Evolutionary conservation across 805 yeast genomes (phyloP).

Genomic region (Priceomyces fermenticarens): DNA sequence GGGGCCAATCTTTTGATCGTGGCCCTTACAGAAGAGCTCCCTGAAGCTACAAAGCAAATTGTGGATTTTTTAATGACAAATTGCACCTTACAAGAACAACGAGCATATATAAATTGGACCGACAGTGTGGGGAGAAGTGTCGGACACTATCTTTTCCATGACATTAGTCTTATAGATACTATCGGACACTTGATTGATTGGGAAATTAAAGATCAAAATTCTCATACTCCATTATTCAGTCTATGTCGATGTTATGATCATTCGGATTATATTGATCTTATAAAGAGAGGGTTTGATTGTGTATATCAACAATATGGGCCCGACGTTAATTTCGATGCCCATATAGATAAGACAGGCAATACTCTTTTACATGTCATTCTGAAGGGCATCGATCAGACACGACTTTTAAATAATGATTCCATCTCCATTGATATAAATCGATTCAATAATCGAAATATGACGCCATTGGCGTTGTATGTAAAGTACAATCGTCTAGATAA

Average conservation of each 20-base stretch:
- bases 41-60: slow-evolving; percentile 45
- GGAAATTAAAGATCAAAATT: slow-evolving; percentile 59
- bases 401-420: slow-evolving; percentile 19
- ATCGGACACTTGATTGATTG: slow-evolving; percentile 68
- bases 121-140: slow-evolving; percentile 59
- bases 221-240: slow-evolving; percentile 77
- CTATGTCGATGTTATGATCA: slow-evolving; percentile 81
- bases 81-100: slow-evolving; percentile 45
- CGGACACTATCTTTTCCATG: slow-evolving; percentile 73
- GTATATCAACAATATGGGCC: slow-evolving; percentile 43
- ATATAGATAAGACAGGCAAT: slow-evolving; percentile 71
- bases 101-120: slow-evolving; percentile 42
- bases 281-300: slow-evolving; percentile 43
- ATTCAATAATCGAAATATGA: slow-evolving; percentile 52
- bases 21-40: slow-evolving; percentile 57
- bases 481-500: slow-evolving; percentile 67
- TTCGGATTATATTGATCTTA: slow-evolving; percentile 50
- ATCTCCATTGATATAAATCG: slow-evolving; percentile 51
- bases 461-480: slow-evolving; percentile 71
- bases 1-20: slow-evolving; percentile 57
- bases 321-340: slow-evolving; percentile 48
- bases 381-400: slow-evolving; percentile 38
- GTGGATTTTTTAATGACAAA: slow-evolving; percentile 36
- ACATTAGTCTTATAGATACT: slow-evolving; percentile 44
- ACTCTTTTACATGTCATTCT: slow-evolving; percentile 71